Base-by-base conservation (phyloP, 2,329 filamentous ascomycete genomes). In the Lasiodiplodia theobromae region DNA sequence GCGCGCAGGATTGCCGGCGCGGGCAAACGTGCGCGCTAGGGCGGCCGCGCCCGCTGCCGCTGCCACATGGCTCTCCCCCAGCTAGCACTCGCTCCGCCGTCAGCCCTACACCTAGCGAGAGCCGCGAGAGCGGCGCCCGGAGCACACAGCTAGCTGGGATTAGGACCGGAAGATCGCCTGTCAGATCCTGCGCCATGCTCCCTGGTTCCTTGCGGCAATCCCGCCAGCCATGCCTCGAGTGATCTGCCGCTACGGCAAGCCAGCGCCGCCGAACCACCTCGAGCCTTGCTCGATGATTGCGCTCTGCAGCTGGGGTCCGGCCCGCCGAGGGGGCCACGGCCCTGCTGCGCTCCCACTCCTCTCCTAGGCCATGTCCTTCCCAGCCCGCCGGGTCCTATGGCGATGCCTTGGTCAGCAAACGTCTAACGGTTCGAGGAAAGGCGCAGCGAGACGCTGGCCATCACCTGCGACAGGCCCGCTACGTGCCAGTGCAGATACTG, bases 221-320 rank as follows among this genome's bases (percentile, higher is more conserved):
- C 58, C 47, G 40, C 58, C 58, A 51, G 58, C 58, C 58, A 63
- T 63, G 40, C 40, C 40, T 49, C 40, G 40, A 63, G 40, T 63
- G 60, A 64, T 64, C 60, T 64, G 60, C 60, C 60, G 60, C 60
- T 64, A 64, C 60, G 60, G 60, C 47, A 64, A 64, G 60, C 60
- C 60, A 64, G 60, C 60, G 60, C 60, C 60, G 60, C 60, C 60
- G 47, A 64, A 64, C 60, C 60, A 64, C 31, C 44, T 64, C 60
- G 44, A 64, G 60, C 60, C 60, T 64, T 49, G 60, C 60, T 64
- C 60, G 18, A 52, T 25, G 47, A 64, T 31, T 64, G 60, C 60
- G 34, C 47, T 64, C 51, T 64, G 60, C 60, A 64, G 60, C 60
- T 38, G 60, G n/a, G 56, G 16, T 47, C 58, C 58, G 47, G 57